Evolutionary conservation across 257 asterid species (phyloP).

Genomic region (Forsythia suspensa): DNA sequence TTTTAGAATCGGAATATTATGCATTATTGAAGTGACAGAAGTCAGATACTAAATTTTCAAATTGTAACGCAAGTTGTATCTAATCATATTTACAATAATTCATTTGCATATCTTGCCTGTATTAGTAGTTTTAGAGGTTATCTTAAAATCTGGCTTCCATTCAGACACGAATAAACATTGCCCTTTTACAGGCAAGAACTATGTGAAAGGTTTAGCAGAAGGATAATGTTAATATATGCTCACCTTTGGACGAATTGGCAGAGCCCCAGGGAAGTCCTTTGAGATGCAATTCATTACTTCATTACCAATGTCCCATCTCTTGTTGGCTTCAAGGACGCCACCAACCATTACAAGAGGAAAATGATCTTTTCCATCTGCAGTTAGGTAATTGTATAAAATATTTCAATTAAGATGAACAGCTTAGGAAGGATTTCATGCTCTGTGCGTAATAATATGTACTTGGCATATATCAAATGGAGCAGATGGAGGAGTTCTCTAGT

Average conservation of each 20-base stretch:
- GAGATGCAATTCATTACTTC: constrained; percentile 60
- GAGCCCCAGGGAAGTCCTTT: constrained; percentile 73
- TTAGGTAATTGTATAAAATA: background rate
- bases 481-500: background rate
- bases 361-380: constrained; percentile 57
- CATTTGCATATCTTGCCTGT: background rate
- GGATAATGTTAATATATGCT: background rate
- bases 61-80: background rate
- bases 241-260: constrained; percentile 74
- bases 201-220: background rate
- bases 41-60: background rate
- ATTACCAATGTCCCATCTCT: constrained; percentile 75
- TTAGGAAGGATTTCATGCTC: background rate
- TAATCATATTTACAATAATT: background rate
- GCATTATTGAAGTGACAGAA: background rate
- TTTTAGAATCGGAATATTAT: background rate
- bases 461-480: background rate
- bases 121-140: too few species aligned
- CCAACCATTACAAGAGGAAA: constrained; percentile 91
- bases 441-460: background rate
- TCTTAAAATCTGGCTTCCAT: background rate
- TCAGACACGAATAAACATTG: background rate
- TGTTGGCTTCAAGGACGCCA: constrained; percentile 72
- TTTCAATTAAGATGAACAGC: constrained; percentile 7
- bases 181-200: background rate